Evolutionary conservation across 495 filamentous ascomycete genomes (phyloP), one percentile per base, ranked within the genome.

Genomic region (Thozetella sp.): DNA sequence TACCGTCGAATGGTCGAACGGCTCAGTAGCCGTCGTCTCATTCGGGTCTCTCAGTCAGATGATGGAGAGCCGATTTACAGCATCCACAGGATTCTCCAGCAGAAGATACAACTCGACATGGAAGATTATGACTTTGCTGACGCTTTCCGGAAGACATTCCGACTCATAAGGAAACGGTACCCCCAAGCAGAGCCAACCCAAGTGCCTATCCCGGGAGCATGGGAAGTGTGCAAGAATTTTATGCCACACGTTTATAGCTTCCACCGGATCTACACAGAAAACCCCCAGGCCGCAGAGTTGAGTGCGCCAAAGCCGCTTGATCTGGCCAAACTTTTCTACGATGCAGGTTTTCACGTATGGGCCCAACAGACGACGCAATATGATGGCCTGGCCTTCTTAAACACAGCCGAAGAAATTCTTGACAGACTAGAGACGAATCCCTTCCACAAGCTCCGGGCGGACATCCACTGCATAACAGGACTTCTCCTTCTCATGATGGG

Each of bases 321-420:
- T 30, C 54, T 72, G 2, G 65, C 69, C 1, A 19, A 55, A 55
- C 59, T 72, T 1, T 65, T 72, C 54, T 67, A 63, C 22, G 69
- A 72, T 46, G 67, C 57, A 11, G 69, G 65, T 1, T 65, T 68
- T 26, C 53, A 65, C 37, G 45, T 70, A 22, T 72, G 65, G 65
- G 54, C 46, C n/a, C 53, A 57, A 1, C 55, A 58, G 15, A 56
- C 61, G 1, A 64, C 55, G 3, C 51, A 50, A 15, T 53, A 58
- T 22, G 52, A 70, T 2, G 67, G 67, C 13, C 22, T 68, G 3
- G 11, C 53, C 0, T 60, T 66, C 27, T 43, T 72, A 6, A 56
- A 63, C 25, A 52, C 69, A 2, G 67, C 69, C 1, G 67, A 72
- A 22, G 43, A 13, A 3, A 48, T 48, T n/a, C n/a, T 48, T 4